Evolutionary conservation across 345 rosid species (phyloP).

Genomic region (Moringa oleifera): DNA sequence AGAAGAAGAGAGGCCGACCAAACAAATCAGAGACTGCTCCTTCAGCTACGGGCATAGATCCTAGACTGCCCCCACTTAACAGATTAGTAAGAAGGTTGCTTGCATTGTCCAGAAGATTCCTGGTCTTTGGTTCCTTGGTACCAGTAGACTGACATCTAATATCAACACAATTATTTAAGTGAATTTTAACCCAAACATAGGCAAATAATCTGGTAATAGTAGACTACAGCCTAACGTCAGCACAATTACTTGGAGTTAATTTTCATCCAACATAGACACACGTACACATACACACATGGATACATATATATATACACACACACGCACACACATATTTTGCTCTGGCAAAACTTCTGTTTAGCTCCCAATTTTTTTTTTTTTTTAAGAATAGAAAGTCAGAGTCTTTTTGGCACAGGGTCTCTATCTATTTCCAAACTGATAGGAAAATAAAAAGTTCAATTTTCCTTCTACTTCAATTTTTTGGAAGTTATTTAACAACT

Average conservation of each 20-base stretch:
- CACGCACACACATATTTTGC: too few relatives aligned
- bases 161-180: not conserved
- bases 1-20: conserved; percentile 75
- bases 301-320: too few relatives aligned
- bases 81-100: conserved; percentile 83
- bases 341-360: too few relatives aligned
- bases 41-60: conserved; percentile 85
- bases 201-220: not conserved
- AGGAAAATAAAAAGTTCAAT: not conserved
- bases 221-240: too few relatives aligned
- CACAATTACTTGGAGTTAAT: too few relatives aligned
- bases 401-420: too few relatives aligned
- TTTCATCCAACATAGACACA: not conserved
- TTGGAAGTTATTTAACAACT: not conserved
- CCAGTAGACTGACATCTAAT: conserved; percentile 68
- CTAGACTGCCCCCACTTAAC: conserved; percentile 72
- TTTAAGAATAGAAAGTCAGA: not conserved
- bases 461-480: not conserved
- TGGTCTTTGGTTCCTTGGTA: conserved; percentile 45
- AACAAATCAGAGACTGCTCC: conserved; percentile 92
- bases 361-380: too few relatives aligned
- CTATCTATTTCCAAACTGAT: too few relatives aligned
- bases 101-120: conserved; percentile 71
- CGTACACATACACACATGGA: too few relatives aligned
- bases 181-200: conserved; percentile 1